Percentiles rank a stretch among this genome's conserved stretches.
Conservation (phyloP, 768 basidiomycete species). For the Suillus clintonianus region DNA sequence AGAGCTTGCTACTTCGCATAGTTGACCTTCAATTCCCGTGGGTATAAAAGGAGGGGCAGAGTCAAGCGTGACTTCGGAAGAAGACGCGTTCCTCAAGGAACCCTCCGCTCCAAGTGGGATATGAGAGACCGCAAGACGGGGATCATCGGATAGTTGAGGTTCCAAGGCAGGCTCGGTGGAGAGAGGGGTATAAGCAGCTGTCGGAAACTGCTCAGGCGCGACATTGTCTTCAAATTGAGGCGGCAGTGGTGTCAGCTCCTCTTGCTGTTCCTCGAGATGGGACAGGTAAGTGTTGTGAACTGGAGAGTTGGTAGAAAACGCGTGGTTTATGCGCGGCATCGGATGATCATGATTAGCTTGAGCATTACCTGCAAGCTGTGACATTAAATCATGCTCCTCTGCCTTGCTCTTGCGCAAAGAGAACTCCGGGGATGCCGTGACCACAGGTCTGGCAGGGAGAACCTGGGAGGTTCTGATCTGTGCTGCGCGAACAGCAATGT, state of each 20-base stretch:
- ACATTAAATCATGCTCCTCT: background rate
- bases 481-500: slow-evolving; percentile 65
- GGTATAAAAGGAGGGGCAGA: background rate
- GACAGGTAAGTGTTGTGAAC: background rate
- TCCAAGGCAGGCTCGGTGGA: background rate
- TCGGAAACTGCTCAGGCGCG: background rate
- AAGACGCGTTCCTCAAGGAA: background rate
- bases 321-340: background rate
- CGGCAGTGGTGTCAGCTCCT: too few species aligned
- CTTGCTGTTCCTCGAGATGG: background rate
- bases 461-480: slow-evolving; percentile 52
- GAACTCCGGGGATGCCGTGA: background rate
- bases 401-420: background rate
- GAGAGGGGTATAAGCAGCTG: background rate
- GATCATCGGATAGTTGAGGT: background rate
- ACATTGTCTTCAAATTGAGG: background rate
- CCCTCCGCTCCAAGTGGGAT: background rate
- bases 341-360: background rate
- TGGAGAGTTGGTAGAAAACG: background rate
- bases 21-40: background rate
- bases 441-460: slow-evolving; percentile 5
- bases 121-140: background rate
- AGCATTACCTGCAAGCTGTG: background rate
- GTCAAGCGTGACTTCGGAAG: background rate
- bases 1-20: background rate